A percentile compares a stretch with the other conserved stretches of the same genome.
Evolutionary conservation across 2,329 filamentous ascomycete species (phyloP).

Genomic region (Claviceps quebecensis): DNA sequence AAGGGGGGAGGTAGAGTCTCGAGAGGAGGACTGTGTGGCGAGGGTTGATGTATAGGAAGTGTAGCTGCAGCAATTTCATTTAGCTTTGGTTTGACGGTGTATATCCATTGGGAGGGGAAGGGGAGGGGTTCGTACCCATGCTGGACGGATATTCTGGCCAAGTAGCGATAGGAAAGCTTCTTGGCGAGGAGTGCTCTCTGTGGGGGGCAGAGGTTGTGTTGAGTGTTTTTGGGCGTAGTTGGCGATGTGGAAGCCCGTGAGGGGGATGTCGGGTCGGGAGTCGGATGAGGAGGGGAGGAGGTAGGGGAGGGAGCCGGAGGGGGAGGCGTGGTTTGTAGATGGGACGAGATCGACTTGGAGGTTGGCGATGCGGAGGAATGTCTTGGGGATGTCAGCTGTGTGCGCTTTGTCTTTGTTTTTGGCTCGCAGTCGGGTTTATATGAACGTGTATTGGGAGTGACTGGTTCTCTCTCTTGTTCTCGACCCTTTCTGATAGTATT

Average conservation of each 20-base stretch:
- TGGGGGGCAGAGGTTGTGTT: conserved; percentile 21
- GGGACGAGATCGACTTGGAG: conserved; percentile 52
- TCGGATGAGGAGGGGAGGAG: conserved; percentile 43
- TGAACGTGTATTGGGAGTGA: background rate
- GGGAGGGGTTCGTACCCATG: conserved; percentile 50
- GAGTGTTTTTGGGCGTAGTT: conserved; percentile 46
- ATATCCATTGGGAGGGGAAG: background rate
- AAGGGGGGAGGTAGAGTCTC: conserved; percentile 58
- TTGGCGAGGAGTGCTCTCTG: conserved; percentile 40
- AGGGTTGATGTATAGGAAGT: conserved; percentile 64
- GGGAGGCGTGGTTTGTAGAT: conserved; percentile 88
- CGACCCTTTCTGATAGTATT: too few species aligned
- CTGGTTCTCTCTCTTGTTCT: too few species aligned
- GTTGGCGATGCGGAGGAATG: conserved; percentile 65
- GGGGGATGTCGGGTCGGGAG: conserved; percentile 37
- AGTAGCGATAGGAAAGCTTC: conserved; percentile 70
- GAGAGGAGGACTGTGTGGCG: conserved; percentile 55
- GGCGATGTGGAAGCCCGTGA: conserved; percentile 43
- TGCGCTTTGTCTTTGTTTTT: background rate
- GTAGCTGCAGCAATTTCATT: conserved; percentile 37
- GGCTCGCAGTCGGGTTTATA: background rate
- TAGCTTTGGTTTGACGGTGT: conserved; percentile 4
- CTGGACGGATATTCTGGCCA: conserved; percentile 63
- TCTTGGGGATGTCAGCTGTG: conserved; percentile 22
- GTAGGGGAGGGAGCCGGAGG: conserved; percentile 77